Conservation (phyloP, 345 rosid species). For the Euclidium syriacum region DNA sequence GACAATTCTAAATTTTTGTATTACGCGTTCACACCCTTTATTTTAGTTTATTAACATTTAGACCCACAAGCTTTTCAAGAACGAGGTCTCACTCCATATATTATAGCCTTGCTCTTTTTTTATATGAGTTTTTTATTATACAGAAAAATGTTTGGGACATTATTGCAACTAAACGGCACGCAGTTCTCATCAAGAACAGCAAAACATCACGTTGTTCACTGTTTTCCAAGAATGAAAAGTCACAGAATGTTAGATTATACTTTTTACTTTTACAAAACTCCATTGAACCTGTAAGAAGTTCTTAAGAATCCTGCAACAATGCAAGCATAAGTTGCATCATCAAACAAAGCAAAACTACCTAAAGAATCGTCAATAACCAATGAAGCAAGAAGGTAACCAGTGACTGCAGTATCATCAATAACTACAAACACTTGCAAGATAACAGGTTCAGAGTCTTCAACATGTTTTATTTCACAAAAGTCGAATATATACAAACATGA, state of each 20-base stretch:
- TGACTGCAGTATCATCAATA: background rate
- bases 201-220: background rate
- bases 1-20: background rate
- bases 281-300: background rate
- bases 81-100: background rate
- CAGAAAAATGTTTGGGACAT: background rate
- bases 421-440: constrained; percentile 7
- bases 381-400: background rate
- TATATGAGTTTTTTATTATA: background rate
- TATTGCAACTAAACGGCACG: background rate
- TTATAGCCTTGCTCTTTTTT: background rate
- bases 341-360: no score
- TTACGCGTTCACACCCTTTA: background rate
- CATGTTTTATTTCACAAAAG: constrained; percentile 11
- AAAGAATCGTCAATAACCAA: no score
- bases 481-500: constrained; percentile 23
- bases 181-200: background rate
- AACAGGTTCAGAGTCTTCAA: constrained; percentile 1
- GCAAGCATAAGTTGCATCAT: background rate
- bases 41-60: background rate
- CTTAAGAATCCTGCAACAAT: background rate
- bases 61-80: background rate
- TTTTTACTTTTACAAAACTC: background rate
- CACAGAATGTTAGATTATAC: background rate
- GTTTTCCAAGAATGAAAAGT: background rate